phyloP scores from a whole-genome alignment of 2,329 filamentous ascomycete genomes.

The Trichoderma lentiforme region DNA sequence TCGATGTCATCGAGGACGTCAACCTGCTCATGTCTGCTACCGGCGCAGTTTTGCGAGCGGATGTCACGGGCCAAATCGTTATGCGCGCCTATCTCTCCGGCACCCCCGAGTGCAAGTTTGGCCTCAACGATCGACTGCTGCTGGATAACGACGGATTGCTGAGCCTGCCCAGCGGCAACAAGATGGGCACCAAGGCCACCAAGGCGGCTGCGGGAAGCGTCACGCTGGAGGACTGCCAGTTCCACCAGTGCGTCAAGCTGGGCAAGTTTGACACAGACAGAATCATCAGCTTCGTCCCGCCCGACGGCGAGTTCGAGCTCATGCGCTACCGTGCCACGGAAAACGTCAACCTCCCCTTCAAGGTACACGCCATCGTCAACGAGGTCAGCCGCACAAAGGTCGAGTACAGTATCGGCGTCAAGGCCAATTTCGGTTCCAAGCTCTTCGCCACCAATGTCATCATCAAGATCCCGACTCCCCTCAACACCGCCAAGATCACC shows the following conservation, averaged over 20 bases:
- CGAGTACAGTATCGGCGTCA: constrained; percentile 96
- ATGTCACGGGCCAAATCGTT: constrained; percentile 95
- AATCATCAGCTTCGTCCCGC: constrained; percentile 95
- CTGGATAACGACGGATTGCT: constrained; percentile 73
- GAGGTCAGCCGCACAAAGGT: constrained; percentile 96
- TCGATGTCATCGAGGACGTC: constrained; percentile 98
- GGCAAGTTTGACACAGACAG: constrained; percentile 95
- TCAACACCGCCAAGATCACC: constrained; percentile 92
- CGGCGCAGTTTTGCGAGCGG: constrained; percentile 88
- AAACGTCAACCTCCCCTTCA: constrained; percentile 98
- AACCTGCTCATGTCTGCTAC: constrained; percentile 99
- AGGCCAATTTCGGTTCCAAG: constrained; percentile 94
- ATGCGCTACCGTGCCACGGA: constrained; percentile 98
- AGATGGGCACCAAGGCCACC: constrained; percentile 80
- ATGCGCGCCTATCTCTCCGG: constrained; percentile 98
- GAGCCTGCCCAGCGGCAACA: constrained; percentile 69
- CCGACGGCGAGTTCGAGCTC: constrained; percentile 95
- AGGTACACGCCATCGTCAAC: constrained; percentile 97
- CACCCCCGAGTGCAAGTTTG: constrained; percentile 98
- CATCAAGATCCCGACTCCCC: constrained; percentile 87
- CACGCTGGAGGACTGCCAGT: constrained; percentile 95
- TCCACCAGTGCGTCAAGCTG: constrained; percentile 97
- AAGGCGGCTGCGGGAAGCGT: constrained; percentile 94
- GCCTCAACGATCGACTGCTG: constrained; percentile 89
- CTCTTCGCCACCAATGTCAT: constrained; percentile 96